Base-by-base conservation (phyloP, 1,284 basidiomycete genomes). In the Leccinum solheimii region DNA sequence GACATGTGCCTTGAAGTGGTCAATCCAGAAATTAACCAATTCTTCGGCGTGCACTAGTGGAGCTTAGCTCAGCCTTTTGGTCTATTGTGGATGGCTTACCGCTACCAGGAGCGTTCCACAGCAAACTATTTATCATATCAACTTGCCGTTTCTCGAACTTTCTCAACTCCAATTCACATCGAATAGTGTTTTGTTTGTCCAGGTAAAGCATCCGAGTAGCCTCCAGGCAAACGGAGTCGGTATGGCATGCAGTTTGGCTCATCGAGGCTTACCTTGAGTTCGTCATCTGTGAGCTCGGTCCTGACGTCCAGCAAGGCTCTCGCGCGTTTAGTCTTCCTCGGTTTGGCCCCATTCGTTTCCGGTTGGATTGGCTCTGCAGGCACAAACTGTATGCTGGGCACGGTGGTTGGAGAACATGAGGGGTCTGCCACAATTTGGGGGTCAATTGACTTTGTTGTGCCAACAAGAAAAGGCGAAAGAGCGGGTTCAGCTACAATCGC, bases 221-320 rank as follows among this genome's bases (percentile, higher is more conserved):
- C 89, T 90, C 8, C 58, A 21, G 36, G 58, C 1, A 55, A 52
- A 49, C 34, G 45, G 61, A 30, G 19, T 68, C 34, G 54, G 21
- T 30, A n/a, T 45, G 32, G 26, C 13, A 56, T 49, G 6, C 13
- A 43, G 56, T 9, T 40, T 45, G 4, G 43, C 32, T 16, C 54
- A 19, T 16, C 48, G 43, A 38, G 9, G 3, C 68, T 66, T 59
- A 86, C 90, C 78, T 87, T 89, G 45, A 93, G 75, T 75, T 92
- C 90, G 14, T 90, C 87, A 62, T 92, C 89, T 3, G 89, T 90
- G 30, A 93, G 76, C 69, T 93, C 91, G 5, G 85, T 92, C 62
- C 88, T 80, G 6, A 79, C 74, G 72, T 93, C 91, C 5, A 92
- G 67, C 14, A 82, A 69, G 45, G 81, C 66, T 55, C 77, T 78